Percentiles rank a stretch among this genome's conserved stretches.
Evolutionary conservation across 805 yeast species (phyloP).

Genomic region (Ogataea paraovalis): DNA sequence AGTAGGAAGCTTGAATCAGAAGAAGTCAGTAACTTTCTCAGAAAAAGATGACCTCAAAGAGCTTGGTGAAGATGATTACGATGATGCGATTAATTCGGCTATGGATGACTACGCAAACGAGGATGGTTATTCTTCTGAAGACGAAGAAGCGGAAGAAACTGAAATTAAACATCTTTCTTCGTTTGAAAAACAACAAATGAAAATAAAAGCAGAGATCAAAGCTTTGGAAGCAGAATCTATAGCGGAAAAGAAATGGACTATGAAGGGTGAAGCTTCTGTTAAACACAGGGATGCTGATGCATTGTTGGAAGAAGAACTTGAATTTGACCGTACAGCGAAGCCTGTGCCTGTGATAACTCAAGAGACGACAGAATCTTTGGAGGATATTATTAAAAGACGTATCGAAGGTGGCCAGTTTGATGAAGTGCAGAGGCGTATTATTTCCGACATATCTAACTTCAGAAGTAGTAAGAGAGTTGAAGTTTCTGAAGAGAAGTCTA

Average conservation of each 20-base stretch:
- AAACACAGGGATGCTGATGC: slow-evolving; percentile 83
- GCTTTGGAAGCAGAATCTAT: slow-evolving; percentile 81
- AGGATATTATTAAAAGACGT: slow-evolving; percentile 83
- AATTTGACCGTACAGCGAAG: slow-evolving; percentile 89
- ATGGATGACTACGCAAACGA: slow-evolving; percentile 59
- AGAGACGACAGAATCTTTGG: slow-evolving; percentile 80
- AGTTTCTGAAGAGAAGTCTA: slow-evolving; percentile 77
- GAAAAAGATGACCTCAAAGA: slow-evolving; percentile 36
- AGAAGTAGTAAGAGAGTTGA: slow-evolving; percentile 53
- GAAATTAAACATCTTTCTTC: slow-evolving; percentile 51
- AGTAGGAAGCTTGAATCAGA: slow-evolving; percentile 10
- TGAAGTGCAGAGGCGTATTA: slow-evolving; percentile 72
- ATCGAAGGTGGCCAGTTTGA: slow-evolving; percentile 74
- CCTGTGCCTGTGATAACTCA: slow-evolving; percentile 94
- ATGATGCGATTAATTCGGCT: slow-evolving; percentile 55
- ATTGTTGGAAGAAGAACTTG: slow-evolving; percentile 72
- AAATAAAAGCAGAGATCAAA: slow-evolving; percentile 71
- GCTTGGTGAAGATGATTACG: slow-evolving; percentile 58
- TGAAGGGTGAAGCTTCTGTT: slow-evolving; percentile 88
- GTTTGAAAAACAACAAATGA: slow-evolving; percentile 77
- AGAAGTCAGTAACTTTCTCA: slow-evolving; percentile 12
- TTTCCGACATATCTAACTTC: slow-evolving; percentile 62
- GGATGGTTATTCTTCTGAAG: slow-evolving; percentile 34
- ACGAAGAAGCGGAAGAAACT: slow-evolving; percentile 26
- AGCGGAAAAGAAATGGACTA: slow-evolving; percentile 89